Evolutionary conservation across 352 stramenopile species (phyloP).

Genomic region (Thraustochytrium sp.): DNA sequence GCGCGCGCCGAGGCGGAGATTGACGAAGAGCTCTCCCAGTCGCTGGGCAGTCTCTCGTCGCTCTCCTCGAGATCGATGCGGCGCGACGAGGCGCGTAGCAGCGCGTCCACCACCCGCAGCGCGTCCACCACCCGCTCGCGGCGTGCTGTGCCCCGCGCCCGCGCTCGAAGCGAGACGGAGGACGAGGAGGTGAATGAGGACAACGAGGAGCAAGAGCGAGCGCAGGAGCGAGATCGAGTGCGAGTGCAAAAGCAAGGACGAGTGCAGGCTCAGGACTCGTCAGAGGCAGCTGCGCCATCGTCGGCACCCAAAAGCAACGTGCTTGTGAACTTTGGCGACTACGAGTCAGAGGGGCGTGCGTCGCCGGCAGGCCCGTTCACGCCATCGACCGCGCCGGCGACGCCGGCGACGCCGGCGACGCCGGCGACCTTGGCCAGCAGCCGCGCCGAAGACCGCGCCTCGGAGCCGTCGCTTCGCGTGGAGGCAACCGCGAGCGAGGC

Average conservation of each 20-base stretch:
- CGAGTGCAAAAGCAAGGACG: no score
- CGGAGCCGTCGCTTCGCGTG: background rate
- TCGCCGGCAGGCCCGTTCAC: background rate
- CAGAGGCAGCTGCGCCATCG: background rate
- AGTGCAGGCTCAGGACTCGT: background rate
- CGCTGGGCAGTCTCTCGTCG: background rate
- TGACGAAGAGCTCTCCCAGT: background rate
- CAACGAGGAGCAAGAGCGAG: background rate
- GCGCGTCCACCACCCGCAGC: background rate
- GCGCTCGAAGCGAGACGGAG: background rate
- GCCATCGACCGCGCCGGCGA: background rate
- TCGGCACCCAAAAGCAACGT: background rate
- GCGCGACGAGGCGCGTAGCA: background rate
- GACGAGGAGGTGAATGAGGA: no score
- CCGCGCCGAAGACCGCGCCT: background rate
- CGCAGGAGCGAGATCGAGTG: background rate
- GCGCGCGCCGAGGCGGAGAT: background rate
- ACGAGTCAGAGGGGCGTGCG: background rate
- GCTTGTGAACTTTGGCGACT: slow-evolving; percentile 3
- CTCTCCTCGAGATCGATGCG: background rate
- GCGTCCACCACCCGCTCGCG: no score
- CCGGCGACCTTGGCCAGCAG: background rate
- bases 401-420: background rate
- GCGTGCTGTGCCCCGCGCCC: background rate
- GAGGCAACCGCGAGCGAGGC: background rate